Conservation (phyloP, 768 basidiomycete species). For the Candolleomyces efflorescens region DNA sequence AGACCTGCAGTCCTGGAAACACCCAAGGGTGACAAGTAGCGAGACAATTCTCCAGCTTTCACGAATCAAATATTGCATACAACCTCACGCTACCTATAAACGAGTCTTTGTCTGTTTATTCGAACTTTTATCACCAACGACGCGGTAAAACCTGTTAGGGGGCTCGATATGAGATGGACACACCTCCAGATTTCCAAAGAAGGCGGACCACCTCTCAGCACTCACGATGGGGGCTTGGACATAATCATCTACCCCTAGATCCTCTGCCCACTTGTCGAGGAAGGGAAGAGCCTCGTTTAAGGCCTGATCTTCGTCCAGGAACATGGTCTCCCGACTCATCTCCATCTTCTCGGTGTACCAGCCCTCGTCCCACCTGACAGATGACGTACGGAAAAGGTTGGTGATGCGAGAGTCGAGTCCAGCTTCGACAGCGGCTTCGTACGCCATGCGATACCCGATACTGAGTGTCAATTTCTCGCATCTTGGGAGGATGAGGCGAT, state of each 20-base stretch:
- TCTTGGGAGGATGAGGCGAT: slow-evolving; percentile 16
- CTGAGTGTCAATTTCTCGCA: slow-evolving; percentile 22
- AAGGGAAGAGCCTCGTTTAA: not conserved
- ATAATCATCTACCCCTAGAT: not conserved
- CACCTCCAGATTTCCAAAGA: not conserved
- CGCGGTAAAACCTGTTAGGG: no score
- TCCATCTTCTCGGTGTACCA: slow-evolving; percentile 3
- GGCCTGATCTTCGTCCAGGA: not conserved
- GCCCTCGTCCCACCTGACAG: not conserved
- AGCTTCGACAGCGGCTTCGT: slow-evolving; percentile 19
- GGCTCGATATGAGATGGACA: not conserved
- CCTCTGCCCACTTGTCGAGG: not conserved
- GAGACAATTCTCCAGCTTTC: no score
- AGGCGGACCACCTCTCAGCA: not conserved
- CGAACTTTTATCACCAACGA: no score
- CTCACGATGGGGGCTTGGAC: not conserved
- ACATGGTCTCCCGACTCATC: not conserved
- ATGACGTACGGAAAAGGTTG: not conserved
- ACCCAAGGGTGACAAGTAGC: no score
- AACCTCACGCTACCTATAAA: no score
- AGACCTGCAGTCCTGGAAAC: no score
- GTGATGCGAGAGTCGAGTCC: not conserved
- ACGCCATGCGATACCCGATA: slow-evolving; percentile 25
- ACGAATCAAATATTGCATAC: no score
- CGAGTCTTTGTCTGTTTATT: no score